Percentiles rank a stretch among this genome's conserved stretches.
Conservation (phyloP, 352 stramenopile species). For the Thraustochytrium sp. region DNA sequence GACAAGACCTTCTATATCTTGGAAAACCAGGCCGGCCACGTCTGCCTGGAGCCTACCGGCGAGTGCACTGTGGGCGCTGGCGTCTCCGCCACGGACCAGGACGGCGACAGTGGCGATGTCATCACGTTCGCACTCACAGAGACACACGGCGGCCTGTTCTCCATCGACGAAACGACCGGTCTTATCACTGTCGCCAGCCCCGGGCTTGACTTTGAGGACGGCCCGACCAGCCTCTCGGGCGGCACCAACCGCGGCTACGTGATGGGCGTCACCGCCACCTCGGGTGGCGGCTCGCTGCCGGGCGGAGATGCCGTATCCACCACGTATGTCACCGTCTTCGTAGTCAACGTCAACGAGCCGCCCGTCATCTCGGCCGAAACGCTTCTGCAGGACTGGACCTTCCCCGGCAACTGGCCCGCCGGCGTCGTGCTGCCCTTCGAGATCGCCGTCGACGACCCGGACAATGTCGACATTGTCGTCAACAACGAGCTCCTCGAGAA, state of each 20-base stretch:
- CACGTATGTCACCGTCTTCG: slow-evolving; percentile 8
- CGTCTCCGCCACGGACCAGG: slow-evolving; percentile 26
- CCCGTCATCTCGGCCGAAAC: not conserved
- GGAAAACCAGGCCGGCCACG: not conserved
- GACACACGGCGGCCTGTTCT: not conserved
- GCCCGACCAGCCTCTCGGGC: not conserved
- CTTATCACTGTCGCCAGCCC: not conserved
- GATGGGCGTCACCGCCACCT: slow-evolving; percentile 6
- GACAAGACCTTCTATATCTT: slow-evolving; percentile 19
- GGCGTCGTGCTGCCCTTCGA: not conserved
- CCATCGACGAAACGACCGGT: slow-evolving; percentile 21
- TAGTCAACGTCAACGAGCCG: slow-evolving; percentile 36
- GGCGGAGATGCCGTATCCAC: not conserved
- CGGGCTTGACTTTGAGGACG: slow-evolving; percentile 35
- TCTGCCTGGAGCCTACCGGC: not conserved
- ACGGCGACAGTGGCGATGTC: not conserved
- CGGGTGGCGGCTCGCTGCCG: not conserved
- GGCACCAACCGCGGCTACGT: slow-evolving; percentile 1
- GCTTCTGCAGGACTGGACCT: not conserved
- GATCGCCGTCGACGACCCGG: slow-evolving; percentile 3
- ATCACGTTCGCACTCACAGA: not conserved
- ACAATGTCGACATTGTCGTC: slow-evolving; percentile 21
- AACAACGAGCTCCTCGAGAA: not conserved
- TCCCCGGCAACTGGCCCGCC: slow-evolving; percentile 22
- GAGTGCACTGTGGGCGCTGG: not conserved